Percentiles rank a stretch among this genome's conserved stretches.
Evolutionary conservation across 305 asterid species (phyloP).

Genomic region (Caryopteris hybrid): DNA sequence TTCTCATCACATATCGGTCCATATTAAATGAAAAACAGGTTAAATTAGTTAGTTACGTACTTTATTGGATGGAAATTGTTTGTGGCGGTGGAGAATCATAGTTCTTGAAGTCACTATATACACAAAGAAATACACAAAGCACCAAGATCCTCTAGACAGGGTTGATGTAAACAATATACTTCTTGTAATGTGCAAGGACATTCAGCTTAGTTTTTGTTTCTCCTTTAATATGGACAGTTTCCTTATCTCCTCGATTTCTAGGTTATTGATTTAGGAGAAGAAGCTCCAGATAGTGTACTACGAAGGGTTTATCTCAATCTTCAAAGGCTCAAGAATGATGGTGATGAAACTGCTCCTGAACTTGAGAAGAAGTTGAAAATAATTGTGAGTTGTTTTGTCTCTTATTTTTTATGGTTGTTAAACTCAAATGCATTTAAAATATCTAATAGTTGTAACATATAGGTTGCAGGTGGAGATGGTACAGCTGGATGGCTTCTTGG

Average conservation of each 20-base stretch:
- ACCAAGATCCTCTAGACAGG: background rate
- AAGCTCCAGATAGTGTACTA: constrained; percentile 70
- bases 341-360: constrained; percentile 49
- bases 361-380: constrained; percentile 59
- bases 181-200: background rate
- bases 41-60: background rate
- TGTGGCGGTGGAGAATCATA: background rate
- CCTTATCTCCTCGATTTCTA: constrained; percentile 23
- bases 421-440: background rate
- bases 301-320: constrained; percentile 53
- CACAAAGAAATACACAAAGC: too few relatives aligned
- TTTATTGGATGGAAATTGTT: background rate
- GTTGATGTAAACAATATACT: background rate
- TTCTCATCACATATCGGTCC: constrained; percentile 59
- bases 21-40: constrained; percentile 74
- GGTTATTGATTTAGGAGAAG: constrained; percentile 90
- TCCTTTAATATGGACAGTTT: background rate
- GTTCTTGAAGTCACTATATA: background rate
- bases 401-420: background rate
- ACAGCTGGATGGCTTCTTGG: constrained; percentile 98
- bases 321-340: constrained; percentile 52
- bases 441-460: constrained; percentile 15
- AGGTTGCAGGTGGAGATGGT: constrained; percentile 99
- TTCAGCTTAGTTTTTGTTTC: background rate
- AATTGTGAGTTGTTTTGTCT: constrained; percentile 49